These are phyloP conservation scores for Aspergillus niger DNA, from an alignment of 2,329 filamentous ascomycete genomes.

Conservation along the genomic window DNA sequence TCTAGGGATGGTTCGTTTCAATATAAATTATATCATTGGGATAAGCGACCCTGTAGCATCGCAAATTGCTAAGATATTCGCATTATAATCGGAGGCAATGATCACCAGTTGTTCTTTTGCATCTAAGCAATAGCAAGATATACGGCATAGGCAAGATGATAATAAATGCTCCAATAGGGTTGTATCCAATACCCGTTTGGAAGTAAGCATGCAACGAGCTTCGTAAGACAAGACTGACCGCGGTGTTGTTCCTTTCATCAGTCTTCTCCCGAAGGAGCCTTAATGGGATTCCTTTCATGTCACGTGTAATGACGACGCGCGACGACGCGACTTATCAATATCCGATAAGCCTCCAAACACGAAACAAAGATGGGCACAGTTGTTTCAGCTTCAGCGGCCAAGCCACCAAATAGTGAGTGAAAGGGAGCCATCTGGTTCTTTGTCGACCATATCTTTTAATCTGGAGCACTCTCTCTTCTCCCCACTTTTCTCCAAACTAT, in stretches of 20 bases:
- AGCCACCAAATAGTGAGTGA: neutral
- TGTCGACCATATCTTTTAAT: neutral
- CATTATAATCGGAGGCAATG: neutral
- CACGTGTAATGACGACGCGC: conserved; percentile 13
- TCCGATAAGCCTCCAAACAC: conserved; percentile 1
- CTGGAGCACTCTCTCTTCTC: neutral
- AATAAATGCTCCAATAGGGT: neutral
- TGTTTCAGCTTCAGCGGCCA: neutral
- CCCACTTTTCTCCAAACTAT: neutral
- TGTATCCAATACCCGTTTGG: neutral
- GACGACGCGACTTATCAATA: conserved; percentile 16
- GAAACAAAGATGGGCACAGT: conserved; percentile 5
- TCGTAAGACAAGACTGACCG: no score
- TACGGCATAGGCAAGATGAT: neutral
- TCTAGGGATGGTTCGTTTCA: no score
- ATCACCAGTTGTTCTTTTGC: neutral
- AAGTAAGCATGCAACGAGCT: neutral
- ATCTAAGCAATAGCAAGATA: neutral
- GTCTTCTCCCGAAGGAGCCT: neutral
- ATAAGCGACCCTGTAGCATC: neutral
- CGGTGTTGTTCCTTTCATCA: no score
- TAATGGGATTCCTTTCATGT: neutral
- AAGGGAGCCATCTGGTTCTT: neutral
- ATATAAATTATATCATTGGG: no score
- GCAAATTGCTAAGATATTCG: neutral